phyloP scores from a whole-genome alignment of 331 rosid genomes.

The Arachis monticola region DNA sequence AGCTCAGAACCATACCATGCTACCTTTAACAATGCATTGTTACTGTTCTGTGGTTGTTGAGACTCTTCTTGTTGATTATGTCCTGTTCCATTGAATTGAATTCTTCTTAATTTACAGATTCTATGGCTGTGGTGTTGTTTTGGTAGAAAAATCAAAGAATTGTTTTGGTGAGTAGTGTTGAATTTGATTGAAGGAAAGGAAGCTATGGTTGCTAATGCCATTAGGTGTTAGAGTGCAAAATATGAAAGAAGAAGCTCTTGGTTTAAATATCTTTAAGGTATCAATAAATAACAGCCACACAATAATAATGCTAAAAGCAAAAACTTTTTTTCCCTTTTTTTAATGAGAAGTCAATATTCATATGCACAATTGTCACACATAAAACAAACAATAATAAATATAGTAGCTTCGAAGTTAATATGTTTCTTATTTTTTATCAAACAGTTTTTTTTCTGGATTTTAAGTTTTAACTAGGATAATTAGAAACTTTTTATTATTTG shows the following conservation, averaged over 20 bases:
- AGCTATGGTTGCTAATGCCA: slow-evolving; percentile 50
- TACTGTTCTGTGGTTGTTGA: slow-evolving; percentile 41
- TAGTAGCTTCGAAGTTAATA: too few species aligned
- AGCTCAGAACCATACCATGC: slow-evolving; percentile 96
- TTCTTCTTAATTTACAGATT: slow-evolving; percentile 34
- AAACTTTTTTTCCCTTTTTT: not conserved
- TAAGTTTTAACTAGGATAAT: too few species aligned
- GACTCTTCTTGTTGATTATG: slow-evolving; percentile 44
- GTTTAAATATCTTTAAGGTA: slow-evolving; percentile 44
- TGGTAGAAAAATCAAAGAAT: slow-evolving; percentile 35
- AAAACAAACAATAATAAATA: too few species aligned
- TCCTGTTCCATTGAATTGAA: slow-evolving; percentile 63
- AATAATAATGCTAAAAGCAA: not conserved
- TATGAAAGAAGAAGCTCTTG: slow-evolving; percentile 5
- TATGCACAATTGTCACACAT: not conserved
- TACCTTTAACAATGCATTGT: slow-evolving; percentile 66
- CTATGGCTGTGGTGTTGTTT: slow-evolving; percentile 37
- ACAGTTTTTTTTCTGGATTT: too few species aligned
- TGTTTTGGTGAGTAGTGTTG: slow-evolving; percentile 23
- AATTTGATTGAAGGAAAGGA: slow-evolving; percentile 45
- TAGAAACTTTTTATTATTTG: not conserved
- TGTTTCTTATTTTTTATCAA: too few species aligned
- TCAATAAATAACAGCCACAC: slow-evolving; percentile 41
- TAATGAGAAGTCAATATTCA: not conserved
- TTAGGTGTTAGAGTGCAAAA: slow-evolving; percentile 19